Evolutionary conservation across 2,329 filamentous ascomycete species (phyloP).

Genomic region (Triangularia setosa): DNA sequence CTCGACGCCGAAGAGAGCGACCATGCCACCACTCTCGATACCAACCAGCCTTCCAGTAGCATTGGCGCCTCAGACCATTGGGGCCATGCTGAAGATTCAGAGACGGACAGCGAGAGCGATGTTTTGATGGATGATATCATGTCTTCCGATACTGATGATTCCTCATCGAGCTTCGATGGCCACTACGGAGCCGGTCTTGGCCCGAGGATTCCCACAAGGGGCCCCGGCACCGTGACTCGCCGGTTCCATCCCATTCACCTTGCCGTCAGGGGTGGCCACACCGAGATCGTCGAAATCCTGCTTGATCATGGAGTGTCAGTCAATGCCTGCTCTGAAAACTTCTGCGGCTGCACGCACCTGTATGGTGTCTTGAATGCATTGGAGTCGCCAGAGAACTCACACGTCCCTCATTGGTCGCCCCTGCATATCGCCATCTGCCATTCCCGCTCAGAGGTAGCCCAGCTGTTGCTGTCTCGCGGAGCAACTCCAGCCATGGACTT

Average conservation of each 20-base stretch:
- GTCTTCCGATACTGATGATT: conserved; percentile 11
- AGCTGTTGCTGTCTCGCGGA: conserved; percentile 25
- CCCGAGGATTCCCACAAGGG: background rate
- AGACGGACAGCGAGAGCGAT: conserved; percentile 16
- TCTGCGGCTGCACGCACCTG: conserved; percentile 25
- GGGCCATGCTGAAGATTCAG: conserved; percentile 5
- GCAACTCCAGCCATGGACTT: conserved; percentile 24
- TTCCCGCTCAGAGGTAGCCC: conserved; percentile 22
- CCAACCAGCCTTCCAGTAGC: conserved; percentile 11
- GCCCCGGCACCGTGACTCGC: background rate
- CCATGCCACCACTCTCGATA: conserved; percentile 10
- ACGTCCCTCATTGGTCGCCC: conserved; percentile 20
- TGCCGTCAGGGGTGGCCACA: conserved; percentile 26
- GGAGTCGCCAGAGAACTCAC: conserved; percentile 15
- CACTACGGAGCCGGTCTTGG: background rate
- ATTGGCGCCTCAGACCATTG: conserved; percentile 14
- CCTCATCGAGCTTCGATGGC: conserved; percentile 10
- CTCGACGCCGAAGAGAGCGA: conserved; percentile 19
- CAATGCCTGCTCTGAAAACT: conserved; percentile 13
- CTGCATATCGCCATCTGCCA: conserved; percentile 30
- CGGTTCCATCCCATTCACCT: conserved; percentile 26
- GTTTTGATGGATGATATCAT: conserved; percentile 14
- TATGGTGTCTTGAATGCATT: conserved; percentile 22
- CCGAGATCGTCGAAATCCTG: conserved; percentile 22
- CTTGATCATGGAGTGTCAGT: conserved; percentile 25